phyloP scores from a whole-genome alignment of 805 yeast species.

The Isabelozyma rhagii region DNA sequence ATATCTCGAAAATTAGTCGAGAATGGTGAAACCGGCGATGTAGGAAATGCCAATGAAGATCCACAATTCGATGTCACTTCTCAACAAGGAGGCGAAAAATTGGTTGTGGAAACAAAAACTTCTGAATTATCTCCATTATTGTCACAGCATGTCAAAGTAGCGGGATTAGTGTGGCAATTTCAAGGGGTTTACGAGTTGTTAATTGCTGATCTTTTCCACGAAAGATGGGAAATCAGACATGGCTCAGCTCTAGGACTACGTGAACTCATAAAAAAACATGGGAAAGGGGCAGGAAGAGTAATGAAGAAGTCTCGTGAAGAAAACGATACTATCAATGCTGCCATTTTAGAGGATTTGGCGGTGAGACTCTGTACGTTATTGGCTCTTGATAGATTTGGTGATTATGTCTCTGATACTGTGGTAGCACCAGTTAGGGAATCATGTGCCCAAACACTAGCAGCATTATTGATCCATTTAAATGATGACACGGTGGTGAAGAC shows the following conservation, averaged over 20 bases:
- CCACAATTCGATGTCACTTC: slow-evolving; percentile 64
- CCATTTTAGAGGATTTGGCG: slow-evolving; percentile 81
- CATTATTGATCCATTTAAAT: slow-evolving; percentile 72
- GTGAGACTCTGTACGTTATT: slow-evolving; percentile 81
- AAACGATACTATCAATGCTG: slow-evolving; percentile 62
- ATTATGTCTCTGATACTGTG: slow-evolving; percentile 94
- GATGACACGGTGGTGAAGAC: slow-evolving; percentile 56
- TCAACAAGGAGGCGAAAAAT: slow-evolving; percentile 74
- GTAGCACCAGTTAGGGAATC: slow-evolving; percentile 98
- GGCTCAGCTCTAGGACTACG: slow-evolving; percentile 92
- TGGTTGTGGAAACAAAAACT: slow-evolving; percentile 77
- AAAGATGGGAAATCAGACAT: slow-evolving; percentile 92
- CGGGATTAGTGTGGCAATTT: slow-evolving; percentile 86
- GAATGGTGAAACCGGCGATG: slow-evolving; percentile 37
- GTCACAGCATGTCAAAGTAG: slow-evolving; percentile 66
- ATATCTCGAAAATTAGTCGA: slow-evolving; percentile 54
- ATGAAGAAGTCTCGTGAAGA: slow-evolving; percentile 57
- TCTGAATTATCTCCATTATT: slow-evolving; percentile 64
- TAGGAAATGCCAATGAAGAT: slow-evolving; percentile 15
- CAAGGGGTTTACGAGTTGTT: slow-evolving; percentile 88
- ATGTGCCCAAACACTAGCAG: slow-evolving; percentile 92
- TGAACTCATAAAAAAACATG: slow-evolving; percentile 81
- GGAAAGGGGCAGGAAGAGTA: slow-evolving; percentile 80
- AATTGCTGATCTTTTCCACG: slow-evolving; percentile 74
- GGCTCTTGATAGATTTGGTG: slow-evolving; percentile 94